Percentiles rank a stretch among this genome's conserved stretches.
Conservation (phyloP, 306 rosid genomes). For the Cajanus cajan region DNA sequence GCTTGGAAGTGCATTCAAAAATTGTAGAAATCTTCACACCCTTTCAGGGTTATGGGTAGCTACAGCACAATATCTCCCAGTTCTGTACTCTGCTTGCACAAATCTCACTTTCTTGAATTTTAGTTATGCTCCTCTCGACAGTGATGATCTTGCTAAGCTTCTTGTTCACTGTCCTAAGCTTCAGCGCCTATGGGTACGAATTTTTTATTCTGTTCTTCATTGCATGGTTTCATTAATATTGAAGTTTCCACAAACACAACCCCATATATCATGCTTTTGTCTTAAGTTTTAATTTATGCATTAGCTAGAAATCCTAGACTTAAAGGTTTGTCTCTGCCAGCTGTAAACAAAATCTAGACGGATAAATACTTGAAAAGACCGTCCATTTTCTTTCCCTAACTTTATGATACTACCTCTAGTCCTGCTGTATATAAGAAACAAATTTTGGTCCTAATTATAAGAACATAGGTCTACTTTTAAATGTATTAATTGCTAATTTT, state of each 20-base stretch:
- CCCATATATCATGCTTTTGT: not conserved
- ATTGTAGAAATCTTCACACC: constrained; percentile 60
- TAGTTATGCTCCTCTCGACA: constrained; percentile 58
- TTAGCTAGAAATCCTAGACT: not conserved
- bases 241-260: constrained; percentile 8
- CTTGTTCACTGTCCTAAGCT: constrained; percentile 66
- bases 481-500: too few relatives aligned
- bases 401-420: too few relatives aligned
- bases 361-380: not conserved
- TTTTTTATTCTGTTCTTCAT: constrained; percentile 8
- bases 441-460: too few relatives aligned
- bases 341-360: not conserved
- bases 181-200: constrained; percentile 72
- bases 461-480: too few relatives aligned
- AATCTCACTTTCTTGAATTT: constrained; percentile 75
- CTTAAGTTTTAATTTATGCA: constrained; percentile 10
- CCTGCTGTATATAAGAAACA: too few relatives aligned
- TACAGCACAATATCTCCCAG: constrained; percentile 53
- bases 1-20: constrained; percentile 60
- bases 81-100: constrained; percentile 63
- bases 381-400: not conserved
- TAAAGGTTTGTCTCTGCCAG: not conserved
- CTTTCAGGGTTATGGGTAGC: constrained; percentile 81
- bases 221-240: not conserved
- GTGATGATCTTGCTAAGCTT: constrained; percentile 61